Evolutionary conservation across 176 grass and related monocot genomes (phyloP), one percentile per base, ranked within the genome.

Genomic region (Triticum timopheevii): DNA sequence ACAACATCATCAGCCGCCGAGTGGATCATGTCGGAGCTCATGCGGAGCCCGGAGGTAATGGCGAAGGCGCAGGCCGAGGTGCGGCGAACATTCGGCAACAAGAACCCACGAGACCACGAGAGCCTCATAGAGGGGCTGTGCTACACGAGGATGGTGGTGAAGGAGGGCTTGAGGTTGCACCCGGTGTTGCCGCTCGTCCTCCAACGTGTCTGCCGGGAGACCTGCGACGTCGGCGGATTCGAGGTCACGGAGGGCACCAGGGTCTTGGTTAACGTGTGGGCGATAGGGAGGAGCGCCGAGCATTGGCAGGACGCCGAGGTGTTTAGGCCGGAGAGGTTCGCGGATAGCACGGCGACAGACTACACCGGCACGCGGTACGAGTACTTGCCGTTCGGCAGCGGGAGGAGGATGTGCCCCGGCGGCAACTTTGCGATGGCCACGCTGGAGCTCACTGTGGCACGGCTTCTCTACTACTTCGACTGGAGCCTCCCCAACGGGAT

Each of bases 1-100:
- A 88, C 81, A 1, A 34, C 86, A 3, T 3, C 45, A 1, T 13
- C 76, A 10, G 19, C 38, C 1, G 7, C 36, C 1, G 47, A 61
- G 17, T 91, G 90, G 85, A n/a, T 45, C 30, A 88, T 91, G 81
- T 49, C 54, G 31, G 86, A 91, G 68, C 63, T 91, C 10, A 74
- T 91, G 2, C 74, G 52, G 15, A 81, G 67, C n/a, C 81, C 76
- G 5, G 34, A 13, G 31, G 81, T 38, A 5, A 85, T 91, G 81
- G 30, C 38, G 4, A 81, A 38, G 68, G 68, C 35, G 19, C 68
- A 39, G 19, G 68, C 68, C 3, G 68, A 70, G 17, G 68, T 70
- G 34, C 68, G 68, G 6, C 17, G 19, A 12, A 6, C 3, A 11
- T 39, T 38, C 3, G 68, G 39, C 68, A n/a, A 70, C 19, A 39